These are phyloP conservation scores for Penicillium canescens DNA, from an alignment of 495 filamentous ascomycete genomes.

Conservation along the genomic window DNA sequence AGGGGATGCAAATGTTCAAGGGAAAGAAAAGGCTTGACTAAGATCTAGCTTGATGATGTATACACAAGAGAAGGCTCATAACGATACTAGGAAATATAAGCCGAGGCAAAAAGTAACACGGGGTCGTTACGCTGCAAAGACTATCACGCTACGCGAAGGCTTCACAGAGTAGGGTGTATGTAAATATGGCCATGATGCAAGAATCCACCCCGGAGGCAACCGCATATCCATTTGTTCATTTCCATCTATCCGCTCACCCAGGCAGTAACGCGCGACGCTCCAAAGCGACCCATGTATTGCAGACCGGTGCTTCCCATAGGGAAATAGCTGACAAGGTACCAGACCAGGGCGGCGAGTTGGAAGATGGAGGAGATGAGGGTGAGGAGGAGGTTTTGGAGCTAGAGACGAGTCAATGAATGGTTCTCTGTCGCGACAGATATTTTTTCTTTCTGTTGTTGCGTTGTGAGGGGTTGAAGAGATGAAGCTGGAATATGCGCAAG, in stretches of 20 bases:
- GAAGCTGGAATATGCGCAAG: slow-evolving; percentile 7
- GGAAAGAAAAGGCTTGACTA: neutral
- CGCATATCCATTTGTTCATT: no score
- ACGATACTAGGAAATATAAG: no score
- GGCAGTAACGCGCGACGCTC: slow-evolving; percentile 75
- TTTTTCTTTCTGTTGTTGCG: neutral
- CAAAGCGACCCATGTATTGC: slow-evolving; percentile 82
- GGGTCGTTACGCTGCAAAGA: no score
- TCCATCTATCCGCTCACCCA: slow-evolving; percentile 78
- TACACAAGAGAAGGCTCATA: no score
- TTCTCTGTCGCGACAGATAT: neutral
- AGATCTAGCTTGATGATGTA: no score
- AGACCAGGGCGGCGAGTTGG: slow-evolving; percentile 79
- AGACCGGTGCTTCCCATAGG: slow-evolving; percentile 92
- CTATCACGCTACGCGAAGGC: no score
- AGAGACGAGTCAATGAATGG: slow-evolving; percentile 14
- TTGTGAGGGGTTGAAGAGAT: neutral
- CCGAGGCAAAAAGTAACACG: no score
- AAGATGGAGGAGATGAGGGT: slow-evolving; percentile 80
- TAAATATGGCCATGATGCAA: no score
- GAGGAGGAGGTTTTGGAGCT: slow-evolving; percentile 79
- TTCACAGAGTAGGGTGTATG: no score
- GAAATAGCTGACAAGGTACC: slow-evolving; percentile 98
- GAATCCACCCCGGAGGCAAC: no score
- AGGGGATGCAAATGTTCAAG: neutral